A percentile compares a stretch with the other conserved stretches of the same genome.
These are phyloP conservation scores for Spergularia azorica DNA, from an alignment of 179 eudicot genomes.

Conservation along the genomic window DNA sequence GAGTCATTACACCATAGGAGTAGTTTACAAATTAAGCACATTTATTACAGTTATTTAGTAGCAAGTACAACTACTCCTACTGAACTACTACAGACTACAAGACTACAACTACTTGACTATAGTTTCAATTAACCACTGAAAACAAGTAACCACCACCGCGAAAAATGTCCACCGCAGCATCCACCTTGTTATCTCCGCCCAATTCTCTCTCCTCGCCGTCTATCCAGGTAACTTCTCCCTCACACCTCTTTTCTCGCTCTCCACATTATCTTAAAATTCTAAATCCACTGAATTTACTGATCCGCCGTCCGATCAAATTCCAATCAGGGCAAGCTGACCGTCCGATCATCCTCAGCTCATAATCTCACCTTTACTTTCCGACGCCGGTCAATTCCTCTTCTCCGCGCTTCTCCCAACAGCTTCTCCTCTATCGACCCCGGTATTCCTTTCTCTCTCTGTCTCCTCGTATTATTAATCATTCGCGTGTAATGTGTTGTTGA, in stretches of 20 bases:
- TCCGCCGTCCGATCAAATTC: conserved; percentile 3
- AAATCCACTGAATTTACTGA: conserved; percentile 4
- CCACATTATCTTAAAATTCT: not conserved
- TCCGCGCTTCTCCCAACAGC: conserved; percentile 57
- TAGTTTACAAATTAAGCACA: too few relatives aligned
- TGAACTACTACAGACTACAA: too few relatives aligned
- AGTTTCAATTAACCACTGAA: not conserved
- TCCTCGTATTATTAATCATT: not conserved
- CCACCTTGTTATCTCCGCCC: conserved; percentile 53
- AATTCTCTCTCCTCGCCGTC: conserved; percentile 49
- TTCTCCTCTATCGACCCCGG: conserved; percentile 55
- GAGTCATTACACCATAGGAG: too few relatives aligned
- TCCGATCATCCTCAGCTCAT: conserved; percentile 36
- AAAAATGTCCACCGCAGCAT: conserved; percentile 30
- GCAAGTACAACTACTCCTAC: too few relatives aligned
- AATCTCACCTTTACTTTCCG: conserved; percentile 35
- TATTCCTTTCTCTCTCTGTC: conserved; percentile 16
- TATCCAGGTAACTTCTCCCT: conserved; percentile 34
- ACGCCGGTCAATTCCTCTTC: conserved; percentile 43
- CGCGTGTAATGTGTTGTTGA: not conserved
- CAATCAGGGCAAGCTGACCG: conserved; percentile 42
- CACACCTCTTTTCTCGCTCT: not conserved
- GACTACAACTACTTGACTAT: not conserved
- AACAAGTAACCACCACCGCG: not conserved
- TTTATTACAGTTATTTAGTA: too few relatives aligned